Percentiles rank a stretch among this genome's conserved stretches.
phyloP scores from a whole-genome alignment of 352 stramenopile genomes.

The Pythium phragmitis region DNA sequence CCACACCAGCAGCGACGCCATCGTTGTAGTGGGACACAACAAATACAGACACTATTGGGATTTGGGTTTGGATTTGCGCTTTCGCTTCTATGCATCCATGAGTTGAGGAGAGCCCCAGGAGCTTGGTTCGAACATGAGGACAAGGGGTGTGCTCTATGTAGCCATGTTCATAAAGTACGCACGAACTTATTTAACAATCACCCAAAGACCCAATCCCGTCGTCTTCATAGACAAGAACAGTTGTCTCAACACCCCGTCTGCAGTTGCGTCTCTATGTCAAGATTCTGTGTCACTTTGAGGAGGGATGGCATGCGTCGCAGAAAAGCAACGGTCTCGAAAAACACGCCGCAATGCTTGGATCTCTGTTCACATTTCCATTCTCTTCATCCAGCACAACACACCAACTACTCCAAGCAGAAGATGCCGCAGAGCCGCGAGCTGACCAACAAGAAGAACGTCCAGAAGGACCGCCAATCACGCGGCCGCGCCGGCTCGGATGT shows the following conservation, averaged over 20 bases:
- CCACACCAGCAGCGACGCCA: background rate
- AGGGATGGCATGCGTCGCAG: constrained; percentile 18
- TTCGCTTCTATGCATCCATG: background rate
- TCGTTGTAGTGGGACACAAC: background rate
- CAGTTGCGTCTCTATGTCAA: constrained; percentile 16
- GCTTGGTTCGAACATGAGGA: too few species aligned
- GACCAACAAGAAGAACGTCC: constrained; percentile 83
- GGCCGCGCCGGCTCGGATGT: constrained; percentile 46
- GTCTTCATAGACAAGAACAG: constrained; percentile 11
- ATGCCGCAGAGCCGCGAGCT: constrained; percentile 83
- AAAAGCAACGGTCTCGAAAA: constrained; percentile 1
- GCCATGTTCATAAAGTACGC: constrained; percentile 14
- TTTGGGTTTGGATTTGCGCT: background rate
- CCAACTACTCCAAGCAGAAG: constrained; percentile 1
- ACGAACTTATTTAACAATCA: constrained; percentile 8
- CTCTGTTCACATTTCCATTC: constrained; percentile 4
- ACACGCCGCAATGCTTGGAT: background rate
- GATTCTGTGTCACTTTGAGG: background rate
- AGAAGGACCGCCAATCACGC: constrained; percentile 83
- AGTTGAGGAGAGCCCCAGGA: too few species aligned
- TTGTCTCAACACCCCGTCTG: constrained; percentile 19
- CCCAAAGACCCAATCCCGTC: constrained; percentile 16
- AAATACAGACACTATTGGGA: background rate
- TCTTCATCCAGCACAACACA: background rate
- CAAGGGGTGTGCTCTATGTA: background rate